A percentile compares a stretch with the other conserved stretches of the same genome.
Conservation (phyloP, 148 eudicot species). For the Rhododendron simsii region DNA sequence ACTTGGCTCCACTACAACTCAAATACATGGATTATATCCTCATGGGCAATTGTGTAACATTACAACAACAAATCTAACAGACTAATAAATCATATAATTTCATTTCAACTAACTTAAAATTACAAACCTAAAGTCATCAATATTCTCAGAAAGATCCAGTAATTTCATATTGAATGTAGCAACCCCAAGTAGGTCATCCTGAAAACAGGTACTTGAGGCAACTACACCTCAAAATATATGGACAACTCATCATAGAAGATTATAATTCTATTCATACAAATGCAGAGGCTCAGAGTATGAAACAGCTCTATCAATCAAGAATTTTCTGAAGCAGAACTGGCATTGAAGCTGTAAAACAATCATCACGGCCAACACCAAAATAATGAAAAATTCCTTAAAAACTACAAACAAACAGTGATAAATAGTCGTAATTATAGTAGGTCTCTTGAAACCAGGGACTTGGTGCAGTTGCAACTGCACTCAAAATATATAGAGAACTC, state of each 20-base stretch:
- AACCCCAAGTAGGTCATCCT: neutral
- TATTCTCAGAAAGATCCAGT: neutral
- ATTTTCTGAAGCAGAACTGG: constrained; percentile 99
- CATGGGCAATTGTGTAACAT: constrained; percentile 12
- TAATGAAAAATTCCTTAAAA: neutral
- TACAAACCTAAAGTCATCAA: neutral
- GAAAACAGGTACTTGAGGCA: neutral
- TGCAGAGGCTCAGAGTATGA: constrained; percentile 41
- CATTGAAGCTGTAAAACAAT: constrained; percentile 50
- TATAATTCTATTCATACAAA: neutral
- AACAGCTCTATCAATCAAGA: constrained; percentile 82
- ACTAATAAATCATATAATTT: neutral
- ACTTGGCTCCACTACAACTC: constrained; percentile 53
- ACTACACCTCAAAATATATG: neutral
- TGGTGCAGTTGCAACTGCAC: neutral
- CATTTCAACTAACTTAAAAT: neutral
- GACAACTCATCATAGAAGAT: neutral
- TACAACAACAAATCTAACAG: neutral
- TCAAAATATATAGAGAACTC: neutral
- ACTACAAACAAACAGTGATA: neutral
- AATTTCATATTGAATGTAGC: neutral
- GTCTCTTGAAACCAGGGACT: neutral
- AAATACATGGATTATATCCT: constrained; percentile 38
- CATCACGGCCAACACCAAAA: constrained; percentile 34
- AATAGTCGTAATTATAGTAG: neutral